Base-by-base conservation (phyloP, 139 green algal genomes). In the Haematococcus sp. region DNA sequence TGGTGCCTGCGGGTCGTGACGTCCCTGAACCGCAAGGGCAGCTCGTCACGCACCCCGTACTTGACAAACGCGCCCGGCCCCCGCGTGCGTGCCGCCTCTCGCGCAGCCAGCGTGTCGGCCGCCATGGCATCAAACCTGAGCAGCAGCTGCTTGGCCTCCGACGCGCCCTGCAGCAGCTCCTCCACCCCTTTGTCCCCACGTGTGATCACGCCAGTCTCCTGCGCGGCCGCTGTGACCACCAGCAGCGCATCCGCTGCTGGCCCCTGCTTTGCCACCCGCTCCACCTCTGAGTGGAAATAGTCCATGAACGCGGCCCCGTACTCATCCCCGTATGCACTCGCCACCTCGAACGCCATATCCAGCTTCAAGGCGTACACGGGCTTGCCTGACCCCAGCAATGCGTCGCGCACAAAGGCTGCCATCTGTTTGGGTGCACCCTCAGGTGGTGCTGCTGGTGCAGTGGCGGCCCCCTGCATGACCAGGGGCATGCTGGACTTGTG, bases 21-120 rank as follows among this genome's bases (percentile, higher is more conserved):
- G 52, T 81, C 76, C 54, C 49, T 58, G 3, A 81, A 74, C 34
- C 76, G 54, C 34, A 58, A 20, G 1, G 55, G 69, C 23, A 75
- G 69, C 52, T 54, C 30, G 31, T 58, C 58, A 3, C 58, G 19
- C 34, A 58, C 22, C 22, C 63, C 63, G 33, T 34, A 70, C 35
- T 58, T 70, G 34, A 58, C 63, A 16, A 65, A 65, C 58, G 17
- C 9, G 58, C 34, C 23, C 58, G n/a, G 58, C 30, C 23, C 31
- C 16, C 40, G 7, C 28, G 35, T 4, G 33, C 20, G 31, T 19
- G 63, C 35, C 35, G 34, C 40, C 22, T 22, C 35, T 4, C 28
- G 22, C 33, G 17, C 63, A 20, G 63, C 63, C 19, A 70, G 16
- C 4, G 19, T 40, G 27, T 70, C 27, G 3, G 25, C 63, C 16